These are phyloP conservation scores for Epichloe coenophiala DNA, from an alignment of 2,329 filamentous ascomycete genomes.

Conservation along the genomic window DNA sequence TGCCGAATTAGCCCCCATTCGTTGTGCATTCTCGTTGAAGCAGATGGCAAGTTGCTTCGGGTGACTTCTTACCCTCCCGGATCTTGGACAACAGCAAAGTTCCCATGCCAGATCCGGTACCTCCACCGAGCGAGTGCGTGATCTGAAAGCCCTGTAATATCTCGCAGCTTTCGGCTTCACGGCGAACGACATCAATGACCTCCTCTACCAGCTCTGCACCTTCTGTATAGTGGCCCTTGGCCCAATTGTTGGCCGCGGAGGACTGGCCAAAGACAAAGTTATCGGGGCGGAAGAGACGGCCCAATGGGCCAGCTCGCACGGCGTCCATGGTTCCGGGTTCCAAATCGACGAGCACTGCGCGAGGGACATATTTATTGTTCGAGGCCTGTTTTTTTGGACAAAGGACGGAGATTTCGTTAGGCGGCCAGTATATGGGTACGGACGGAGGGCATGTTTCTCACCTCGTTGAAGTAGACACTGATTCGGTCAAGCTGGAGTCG, in stretches of 20 bases:
- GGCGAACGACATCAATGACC: slow-evolving; percentile 93
- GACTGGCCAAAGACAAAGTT: slow-evolving; percentile 99
- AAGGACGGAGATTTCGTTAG: neutral
- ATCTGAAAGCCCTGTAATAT: slow-evolving; percentile 99
- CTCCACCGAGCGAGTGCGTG: slow-evolving; percentile 98
- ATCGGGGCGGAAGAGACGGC: slow-evolving; percentile 97
- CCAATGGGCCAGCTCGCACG: slow-evolving; percentile 93
- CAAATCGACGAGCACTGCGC: slow-evolving; percentile 96
- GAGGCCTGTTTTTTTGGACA: slow-evolving; percentile 49
- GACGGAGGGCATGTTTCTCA: slow-evolving; percentile 16
- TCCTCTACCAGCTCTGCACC: slow-evolving; percentile 97
- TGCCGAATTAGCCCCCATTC: neutral
- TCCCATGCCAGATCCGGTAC: slow-evolving; percentile 99
- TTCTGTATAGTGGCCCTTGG: slow-evolving; percentile 99
- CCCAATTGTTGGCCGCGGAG: slow-evolving; percentile 99
- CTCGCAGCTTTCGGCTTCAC: slow-evolving; percentile 96
- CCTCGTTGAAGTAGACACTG: slow-evolving; percentile 96
- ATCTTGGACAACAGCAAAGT: slow-evolving; percentile 99
- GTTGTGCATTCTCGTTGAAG: neutral
- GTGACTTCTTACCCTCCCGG: slow-evolving; percentile 45
- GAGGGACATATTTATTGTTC: slow-evolving; percentile 97
- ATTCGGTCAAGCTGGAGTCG: slow-evolving; percentile 99
- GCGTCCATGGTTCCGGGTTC: slow-evolving; percentile 99
- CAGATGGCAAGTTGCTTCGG: neutral
- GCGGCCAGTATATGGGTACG: neutral